Conservation (phyloP, 495 filamentous ascomycete genomes). For the Collariella sp. region DNA sequence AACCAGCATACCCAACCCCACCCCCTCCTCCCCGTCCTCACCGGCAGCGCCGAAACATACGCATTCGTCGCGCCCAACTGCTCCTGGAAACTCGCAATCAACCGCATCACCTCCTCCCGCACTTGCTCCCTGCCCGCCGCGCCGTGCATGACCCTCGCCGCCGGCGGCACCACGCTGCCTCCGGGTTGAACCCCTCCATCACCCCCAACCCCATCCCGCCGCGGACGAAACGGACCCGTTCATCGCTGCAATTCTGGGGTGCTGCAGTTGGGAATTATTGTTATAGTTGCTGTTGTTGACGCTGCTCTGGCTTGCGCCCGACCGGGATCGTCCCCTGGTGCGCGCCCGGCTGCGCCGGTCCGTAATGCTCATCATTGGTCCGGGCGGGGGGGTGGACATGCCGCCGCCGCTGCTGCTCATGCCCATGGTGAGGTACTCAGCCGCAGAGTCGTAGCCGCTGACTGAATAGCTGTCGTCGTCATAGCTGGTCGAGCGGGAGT, state of each 20-base stretch:
- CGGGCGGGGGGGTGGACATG: background rate
- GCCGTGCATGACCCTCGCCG: slow-evolving; percentile 43
- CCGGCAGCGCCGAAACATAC: slow-evolving; percentile 24
- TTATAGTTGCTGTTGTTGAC: too few species aligned
- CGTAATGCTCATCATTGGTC: slow-evolving; percentile 1
- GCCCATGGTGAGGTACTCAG: slow-evolving; percentile 24
- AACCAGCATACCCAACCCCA: slow-evolving; percentile 11
- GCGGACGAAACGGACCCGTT: background rate
- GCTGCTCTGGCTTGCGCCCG: slow-evolving; percentile 9
- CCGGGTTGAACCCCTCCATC: slow-evolving; percentile 2
- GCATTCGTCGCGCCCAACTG: slow-evolving; percentile 31
- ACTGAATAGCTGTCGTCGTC: slow-evolving; percentile 26
- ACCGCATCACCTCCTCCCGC: slow-evolving; percentile 45
- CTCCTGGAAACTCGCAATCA: slow-evolving; percentile 43
- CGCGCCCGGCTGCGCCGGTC: slow-evolving; percentile 5
- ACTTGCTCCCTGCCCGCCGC: slow-evolving; percentile 42
- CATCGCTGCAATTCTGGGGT: slow-evolving; percentile 10
- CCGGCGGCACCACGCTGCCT: slow-evolving; percentile 34
- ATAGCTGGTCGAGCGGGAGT: slow-evolving; percentile 26
- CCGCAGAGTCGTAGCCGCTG: slow-evolving; percentile 27
- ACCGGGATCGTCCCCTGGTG: slow-evolving; percentile 6
- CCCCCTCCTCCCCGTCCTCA: slow-evolving; percentile 14
- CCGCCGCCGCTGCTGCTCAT: too few species aligned
- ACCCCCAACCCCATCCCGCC: background rate
- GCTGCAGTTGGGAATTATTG: slow-evolving; percentile 3